Evolutionary conservation across 148 eudicot species (phyloP), one percentile per base, ranked within the genome.

Genomic region (Diospyros lotus): DNA sequence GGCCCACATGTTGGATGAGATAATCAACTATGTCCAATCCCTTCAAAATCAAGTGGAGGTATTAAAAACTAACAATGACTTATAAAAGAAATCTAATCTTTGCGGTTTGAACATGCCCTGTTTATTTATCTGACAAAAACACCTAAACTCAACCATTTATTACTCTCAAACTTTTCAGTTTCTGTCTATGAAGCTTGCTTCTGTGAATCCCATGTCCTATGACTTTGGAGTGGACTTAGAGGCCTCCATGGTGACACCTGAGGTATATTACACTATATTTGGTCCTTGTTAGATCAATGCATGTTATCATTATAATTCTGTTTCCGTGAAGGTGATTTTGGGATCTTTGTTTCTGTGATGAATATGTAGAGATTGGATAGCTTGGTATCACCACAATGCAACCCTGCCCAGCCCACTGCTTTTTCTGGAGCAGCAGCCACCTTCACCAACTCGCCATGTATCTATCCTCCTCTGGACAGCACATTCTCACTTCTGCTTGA

Each of bases 1-100:
- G 93, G 98, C 98, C 87, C 90, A 84, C 45, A 84, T 93, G 96
- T 87, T 93, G 96, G 98, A 93, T 73, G 96, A 93, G 72, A 91
- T 90, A 2, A 90, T 90, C 65, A 87, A 87, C 77, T 90, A 93
- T 84, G 93, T 93, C 56, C 93, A 89, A 18, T 90, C 93, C 68
- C 86, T 90, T 43, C 96, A 90, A 80, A 79, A 84, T 75, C 93
- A 93, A 90, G 91, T 89, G 6, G 90, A 90, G 91, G 97, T 92
- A 78, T 58, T 14, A 62, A 4, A 59, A 59, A 58, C 8, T 48
- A 48, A 48, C 4, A 48, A 48, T 48, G 8, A 48, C 8, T 48
- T 4, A 48, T 48, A 48, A 48, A 48, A 48, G 52, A 48, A 48
- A 48, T 28, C 40, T 42, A 11, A 18, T 41, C 63, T 69, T 65